Evolutionary conservation across 2,329 filamentous ascomycete genomes (phyloP).

Genomic region (Scopulariopsis brevicaulis): DNA sequence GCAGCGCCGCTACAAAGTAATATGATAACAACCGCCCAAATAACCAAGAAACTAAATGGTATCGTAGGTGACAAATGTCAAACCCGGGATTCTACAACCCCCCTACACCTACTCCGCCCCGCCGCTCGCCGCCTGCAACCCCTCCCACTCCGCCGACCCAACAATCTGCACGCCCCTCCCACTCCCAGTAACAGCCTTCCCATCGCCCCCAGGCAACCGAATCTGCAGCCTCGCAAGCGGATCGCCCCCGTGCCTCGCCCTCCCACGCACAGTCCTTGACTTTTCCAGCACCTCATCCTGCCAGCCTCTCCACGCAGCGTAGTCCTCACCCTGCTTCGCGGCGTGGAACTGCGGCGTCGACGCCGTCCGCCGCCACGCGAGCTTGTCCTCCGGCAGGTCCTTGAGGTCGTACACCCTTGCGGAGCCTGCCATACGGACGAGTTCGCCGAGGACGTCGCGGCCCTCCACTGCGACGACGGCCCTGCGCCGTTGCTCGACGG

Average conservation of each 20-base stretch:
- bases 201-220: constrained; percentile 31
- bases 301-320: constrained; percentile 50
- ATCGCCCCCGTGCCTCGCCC: constrained; percentile 12
- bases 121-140: constrained; percentile 25
- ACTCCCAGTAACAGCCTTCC: constrained; percentile 27
- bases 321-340: constrained; percentile 54
- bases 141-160: constrained; percentile 44
- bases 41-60: constrained; percentile 2
- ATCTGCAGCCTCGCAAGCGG: constrained; percentile 38
- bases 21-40: background rate
- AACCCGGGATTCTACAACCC: background rate
- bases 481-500: constrained; percentile 34
- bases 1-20: background rate
- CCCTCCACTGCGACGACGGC: constrained; percentile 47
- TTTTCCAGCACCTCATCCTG: constrained; percentile 42
- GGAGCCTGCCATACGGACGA: constrained; percentile 48
- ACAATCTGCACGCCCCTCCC: constrained; percentile 36
- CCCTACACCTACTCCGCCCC: constrained; percentile 4
- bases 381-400: constrained; percentile 43
- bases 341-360: constrained; percentile 56
- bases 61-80: background rate
- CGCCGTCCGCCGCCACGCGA: constrained; percentile 55
- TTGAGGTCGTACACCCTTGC: constrained; percentile 50
- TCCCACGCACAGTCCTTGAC: constrained; percentile 24
- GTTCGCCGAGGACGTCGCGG: constrained; percentile 50